These are phyloP conservation scores for Cyclocybe cylindracea DNA, from an alignment of 768 basidiomycete species.

Conservation along the genomic window DNA sequence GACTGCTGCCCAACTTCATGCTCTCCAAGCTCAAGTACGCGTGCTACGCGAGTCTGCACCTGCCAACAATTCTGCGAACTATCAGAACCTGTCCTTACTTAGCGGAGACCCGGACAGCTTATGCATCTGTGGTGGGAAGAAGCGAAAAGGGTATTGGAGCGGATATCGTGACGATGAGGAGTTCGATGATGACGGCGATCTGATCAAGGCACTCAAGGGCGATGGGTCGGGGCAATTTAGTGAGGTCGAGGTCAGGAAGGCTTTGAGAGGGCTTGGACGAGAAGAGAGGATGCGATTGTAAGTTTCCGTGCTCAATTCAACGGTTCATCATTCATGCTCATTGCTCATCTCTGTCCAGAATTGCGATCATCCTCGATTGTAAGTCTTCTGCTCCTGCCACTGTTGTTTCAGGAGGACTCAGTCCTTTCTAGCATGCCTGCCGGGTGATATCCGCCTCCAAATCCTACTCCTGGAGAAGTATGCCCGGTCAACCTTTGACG, in stretches of 20 bases:
- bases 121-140: conserved; percentile 63
- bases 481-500: conserved; percentile 77
- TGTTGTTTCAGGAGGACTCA: conserved; percentile 2
- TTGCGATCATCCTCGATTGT: conserved; percentile 66
- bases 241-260: conserved; percentile 70
- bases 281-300: conserved; percentile 77
- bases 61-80: conserved; percentile 15
- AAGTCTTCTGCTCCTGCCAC: conserved; percentile 14
- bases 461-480: conserved; percentile 87
- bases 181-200: conserved; percentile 40
- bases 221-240: conserved; percentile 64
- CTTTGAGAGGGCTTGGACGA: conserved; percentile 57
- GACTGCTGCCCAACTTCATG: conserved; percentile 80
- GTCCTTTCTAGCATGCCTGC: conserved; percentile 60
- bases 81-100: conserved; percentile 20
- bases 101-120: conserved; percentile 27
- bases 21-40: conserved; percentile 79
- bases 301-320: conserved; percentile 28
- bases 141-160: conserved; percentile 69
- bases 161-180: conserved; percentile 60
- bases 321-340: conserved; percentile 1
- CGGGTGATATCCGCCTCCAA: conserved; percentile 83
- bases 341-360: conserved; percentile 32
- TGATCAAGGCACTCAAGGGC: conserved; percentile 49
- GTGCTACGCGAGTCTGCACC: conserved; percentile 52